phyloP scores from a whole-genome alignment of 2,329 filamentous ascomycete genomes.

The Fusarium sp. region DNA sequence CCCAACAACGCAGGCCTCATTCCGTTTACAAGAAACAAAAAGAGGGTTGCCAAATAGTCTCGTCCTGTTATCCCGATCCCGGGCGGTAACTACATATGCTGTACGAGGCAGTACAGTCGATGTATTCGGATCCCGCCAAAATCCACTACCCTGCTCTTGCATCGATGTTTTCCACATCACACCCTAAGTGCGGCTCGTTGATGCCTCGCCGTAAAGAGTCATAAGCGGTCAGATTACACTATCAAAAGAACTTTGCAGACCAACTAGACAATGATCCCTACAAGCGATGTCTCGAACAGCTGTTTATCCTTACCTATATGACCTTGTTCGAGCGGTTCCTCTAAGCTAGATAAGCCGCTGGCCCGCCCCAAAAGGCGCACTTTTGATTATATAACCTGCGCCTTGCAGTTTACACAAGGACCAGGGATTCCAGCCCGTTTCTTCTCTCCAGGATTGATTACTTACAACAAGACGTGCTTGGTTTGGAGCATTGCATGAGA shows the following conservation, averaged over 20 bases:
- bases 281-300: conserved; percentile 8
- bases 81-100: conserved; percentile 1
- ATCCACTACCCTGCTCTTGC: too few relatives aligned
- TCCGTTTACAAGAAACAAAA: conserved; percentile 11
- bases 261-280: conserved; percentile 4
- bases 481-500: conserved; percentile 14
- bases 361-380: conserved; percentile 1
- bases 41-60: background rate
- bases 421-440: background rate
- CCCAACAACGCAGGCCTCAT: conserved; percentile 27
- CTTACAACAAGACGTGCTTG: conserved; percentile 27
- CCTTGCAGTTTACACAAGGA: conserved; percentile 23
- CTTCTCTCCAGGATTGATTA: conserved; percentile 7
- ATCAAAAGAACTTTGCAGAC: conserved; percentile 29
- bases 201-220: conserved; percentile 35
- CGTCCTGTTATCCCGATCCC: background rate
- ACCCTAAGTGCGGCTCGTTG: conserved; percentile 22
- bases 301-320: background rate
- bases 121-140: conserved; percentile 3
- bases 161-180: conserved; percentile 23
- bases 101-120: conserved; percentile 13
- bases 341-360: conserved; percentile 8
- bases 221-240: conserved; percentile 8
- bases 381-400: conserved; percentile 12
- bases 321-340: conserved; percentile 16